These are phyloP conservation scores for Yarrowia porcina DNA, from an alignment of 805 yeast species.

Conservation along the genomic window DNA sequence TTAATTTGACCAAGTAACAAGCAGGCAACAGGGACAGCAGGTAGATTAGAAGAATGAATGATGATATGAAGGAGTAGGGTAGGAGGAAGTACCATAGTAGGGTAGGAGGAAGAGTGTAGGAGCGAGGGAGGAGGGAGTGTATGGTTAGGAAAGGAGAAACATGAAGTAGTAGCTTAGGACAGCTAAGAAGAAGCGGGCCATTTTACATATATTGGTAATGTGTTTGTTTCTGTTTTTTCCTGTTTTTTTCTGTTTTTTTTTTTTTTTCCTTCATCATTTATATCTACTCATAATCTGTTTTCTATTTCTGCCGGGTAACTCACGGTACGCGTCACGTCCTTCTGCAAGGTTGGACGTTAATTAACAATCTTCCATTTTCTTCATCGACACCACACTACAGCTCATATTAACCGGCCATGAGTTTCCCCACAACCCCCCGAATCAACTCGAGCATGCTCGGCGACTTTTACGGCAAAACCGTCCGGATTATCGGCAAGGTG, in stretches of 20 bases:
- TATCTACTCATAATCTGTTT: too few species aligned
- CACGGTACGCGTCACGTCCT: constrained; percentile 22
- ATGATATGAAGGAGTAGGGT: too few species aligned
- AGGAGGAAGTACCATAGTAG: too few species aligned
- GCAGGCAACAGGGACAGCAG: too few species aligned
- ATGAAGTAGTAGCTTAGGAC: too few species aligned
- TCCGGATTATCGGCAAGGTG: constrained; percentile 39
- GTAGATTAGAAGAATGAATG: neutral
- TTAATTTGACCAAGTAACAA: neutral
- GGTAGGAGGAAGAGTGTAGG: too few species aligned
- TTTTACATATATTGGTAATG: too few species aligned
- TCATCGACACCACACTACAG: neutral
- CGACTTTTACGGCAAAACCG: constrained; percentile 31
- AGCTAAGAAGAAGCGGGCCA: too few species aligned
- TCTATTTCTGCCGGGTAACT: constrained; percentile 24
- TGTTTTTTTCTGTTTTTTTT: too few species aligned
- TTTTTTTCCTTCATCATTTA: too few species aligned
- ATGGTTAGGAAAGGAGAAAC: too few species aligned
- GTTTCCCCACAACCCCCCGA: constrained; percentile 33
- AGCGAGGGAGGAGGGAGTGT: neutral
- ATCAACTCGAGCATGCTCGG: constrained; percentile 36
- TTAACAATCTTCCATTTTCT: neutral
- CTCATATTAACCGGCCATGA: neutral
- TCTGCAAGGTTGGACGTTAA: neutral
- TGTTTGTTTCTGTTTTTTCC: too few species aligned